Evolutionary conservation across 2,329 filamentous ascomycete genomes (phyloP), one percentile per base, ranked within the genome.

Genomic region (Dendryphion nanum): DNA sequence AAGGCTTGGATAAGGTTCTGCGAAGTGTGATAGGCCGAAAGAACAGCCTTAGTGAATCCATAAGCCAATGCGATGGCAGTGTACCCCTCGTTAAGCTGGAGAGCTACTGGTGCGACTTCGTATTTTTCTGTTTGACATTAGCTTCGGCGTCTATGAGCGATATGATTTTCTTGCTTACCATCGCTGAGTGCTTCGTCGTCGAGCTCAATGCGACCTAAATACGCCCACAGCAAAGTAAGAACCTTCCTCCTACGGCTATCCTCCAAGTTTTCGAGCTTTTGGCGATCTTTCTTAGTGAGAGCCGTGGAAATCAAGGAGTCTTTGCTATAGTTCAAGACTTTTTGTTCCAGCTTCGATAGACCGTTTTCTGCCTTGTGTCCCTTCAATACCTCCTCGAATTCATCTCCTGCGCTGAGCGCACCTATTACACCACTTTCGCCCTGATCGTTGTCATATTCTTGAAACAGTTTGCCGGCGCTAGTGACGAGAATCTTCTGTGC

Each of bases 401-500:
- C 93, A 54, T 88, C 83, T 44, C 90, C 93, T 18, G 80, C 81
- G 68, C 89, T 96, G 40, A 97, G 74, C 32, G 89, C 86, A 31
- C 79, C 77, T 42, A 97, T 74, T 39, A 96, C 82, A 41, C 83
- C 88, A 30, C 85, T 85, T 55, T 88, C 84, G 46, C 88, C 82
- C 47, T 93, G 85, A 47, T 82, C 79, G 38, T 95, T 90, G 48
- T 87, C 82, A 69, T 94, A 98, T 60, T 95, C 89, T 54, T 83
- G 85, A 78, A 98, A 97, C 41, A 98, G 79, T 50, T 89, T 90
- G 66, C 94, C 94, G 53, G 94, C 90, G 67, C 87, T 96, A 62
- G 93, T 88, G 63, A 96, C 85, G 38, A 95, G 76, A 18, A 97
- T 86, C 53, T 88, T 89, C 68, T 98, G 94, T 71, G 91, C 94